Evolutionary conservation across 352 stramenopile species (phyloP).

Genomic region (Phytophthora vignae): DNA sequence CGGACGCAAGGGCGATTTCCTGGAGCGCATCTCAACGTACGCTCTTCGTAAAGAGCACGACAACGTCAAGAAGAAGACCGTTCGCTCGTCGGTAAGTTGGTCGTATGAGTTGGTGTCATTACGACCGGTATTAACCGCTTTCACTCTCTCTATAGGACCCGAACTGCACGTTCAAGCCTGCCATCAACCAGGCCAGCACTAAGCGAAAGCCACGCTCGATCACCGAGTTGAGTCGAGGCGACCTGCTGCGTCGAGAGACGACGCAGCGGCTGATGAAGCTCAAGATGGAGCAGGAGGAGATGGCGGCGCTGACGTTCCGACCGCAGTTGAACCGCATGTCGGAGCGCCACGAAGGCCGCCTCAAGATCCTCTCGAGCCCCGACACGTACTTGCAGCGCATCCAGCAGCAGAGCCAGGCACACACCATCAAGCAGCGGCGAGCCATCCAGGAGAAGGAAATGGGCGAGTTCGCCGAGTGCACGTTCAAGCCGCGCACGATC

Average conservation of each 20-base stretch:
- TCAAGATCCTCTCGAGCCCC: slow-evolving; percentile 83
- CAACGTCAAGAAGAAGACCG: slow-evolving; percentile 77
- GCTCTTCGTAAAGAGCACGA: slow-evolving; percentile 83
- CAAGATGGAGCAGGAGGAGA: slow-evolving; percentile 90
- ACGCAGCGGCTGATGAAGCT: slow-evolving; percentile 86
- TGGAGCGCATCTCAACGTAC: slow-evolving; percentile 82
- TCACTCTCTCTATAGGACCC: slow-evolving; percentile 54
- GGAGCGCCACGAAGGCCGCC: slow-evolving; percentile 68
- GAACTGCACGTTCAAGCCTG: slow-evolving; percentile 85
- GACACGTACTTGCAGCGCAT: slow-evolving; percentile 87
- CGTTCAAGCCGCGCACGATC: slow-evolving; percentile 87
- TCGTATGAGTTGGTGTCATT: background rate
- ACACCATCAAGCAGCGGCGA: slow-evolving; percentile 77
- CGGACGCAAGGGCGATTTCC: slow-evolving; percentile 80
- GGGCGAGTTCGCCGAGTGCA: slow-evolving; percentile 86
- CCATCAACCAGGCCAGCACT: slow-evolving; percentile 78
- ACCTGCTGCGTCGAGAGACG: slow-evolving; percentile 80
- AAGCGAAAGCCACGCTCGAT: slow-evolving; percentile 74
- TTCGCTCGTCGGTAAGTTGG: slow-evolving; percentile 59
- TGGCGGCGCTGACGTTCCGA: slow-evolving; percentile 82
- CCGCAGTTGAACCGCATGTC: slow-evolving; percentile 78
- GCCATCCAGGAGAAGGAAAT: slow-evolving; percentile 84
- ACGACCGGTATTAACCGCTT: background rate
- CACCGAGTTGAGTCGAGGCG: slow-evolving; percentile 82
- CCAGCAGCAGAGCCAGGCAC: slow-evolving; percentile 78